Evolutionary conservation across 2,329 filamentous ascomycete species (phyloP).

Genomic region (Zymoseptoria tritici): DNA sequence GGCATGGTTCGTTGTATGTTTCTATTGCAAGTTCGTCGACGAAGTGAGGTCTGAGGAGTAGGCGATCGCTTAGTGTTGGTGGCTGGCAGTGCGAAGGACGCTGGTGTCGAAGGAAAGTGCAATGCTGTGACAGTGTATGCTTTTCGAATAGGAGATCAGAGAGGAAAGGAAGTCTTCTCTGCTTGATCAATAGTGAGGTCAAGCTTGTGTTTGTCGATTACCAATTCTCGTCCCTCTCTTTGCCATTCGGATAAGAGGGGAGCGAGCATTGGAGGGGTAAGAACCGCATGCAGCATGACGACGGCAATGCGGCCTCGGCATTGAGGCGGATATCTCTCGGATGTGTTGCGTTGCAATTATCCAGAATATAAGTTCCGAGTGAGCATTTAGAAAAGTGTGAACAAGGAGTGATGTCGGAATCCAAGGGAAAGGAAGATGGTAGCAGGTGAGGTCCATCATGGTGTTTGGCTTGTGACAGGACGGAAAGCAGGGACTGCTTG

Average conservation of each 20-base stretch:
- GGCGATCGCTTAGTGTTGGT: background rate
- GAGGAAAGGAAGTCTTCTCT: background rate
- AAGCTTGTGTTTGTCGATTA: background rate
- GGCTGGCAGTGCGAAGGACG: background rate
- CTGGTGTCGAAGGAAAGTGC: background rate
- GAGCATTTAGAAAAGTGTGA: background rate
- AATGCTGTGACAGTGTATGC: too few relatives aligned
- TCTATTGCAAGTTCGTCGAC: background rate
- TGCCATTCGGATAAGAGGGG: background rate
- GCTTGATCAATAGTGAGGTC: background rate
- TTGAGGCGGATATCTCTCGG: background rate
- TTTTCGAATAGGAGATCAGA: too few relatives aligned
- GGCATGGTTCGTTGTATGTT: slow-evolving; percentile 6
- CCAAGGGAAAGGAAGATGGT: too few relatives aligned
- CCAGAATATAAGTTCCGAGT: too few relatives aligned
- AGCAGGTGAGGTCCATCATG: too few relatives aligned
- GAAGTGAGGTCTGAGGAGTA: background rate
- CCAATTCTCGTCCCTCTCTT: background rate
- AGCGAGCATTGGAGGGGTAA: background rate
- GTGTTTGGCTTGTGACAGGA: too few relatives aligned
- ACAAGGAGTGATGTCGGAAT: too few relatives aligned
- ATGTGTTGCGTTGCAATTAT: background rate
- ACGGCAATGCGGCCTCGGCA: background rate
- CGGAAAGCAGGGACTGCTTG: too few relatives aligned
- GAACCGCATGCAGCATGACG: background rate